Conservation (phyloP, 139 green algal species). For the Tetraselmis chui region DNA sequence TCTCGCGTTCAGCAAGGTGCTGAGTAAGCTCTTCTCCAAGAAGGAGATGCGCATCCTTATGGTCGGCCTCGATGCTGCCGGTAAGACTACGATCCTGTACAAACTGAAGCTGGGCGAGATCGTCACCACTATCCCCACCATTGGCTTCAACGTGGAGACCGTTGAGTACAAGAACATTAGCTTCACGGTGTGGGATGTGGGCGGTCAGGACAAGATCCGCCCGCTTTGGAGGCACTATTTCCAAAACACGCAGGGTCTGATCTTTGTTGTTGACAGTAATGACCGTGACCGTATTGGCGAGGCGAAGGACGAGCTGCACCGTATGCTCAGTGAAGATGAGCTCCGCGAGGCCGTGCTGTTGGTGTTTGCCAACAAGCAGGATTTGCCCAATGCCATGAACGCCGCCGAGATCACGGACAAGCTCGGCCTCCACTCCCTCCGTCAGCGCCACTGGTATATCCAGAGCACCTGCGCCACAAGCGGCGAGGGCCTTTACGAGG, state of each 20-base stretch:
- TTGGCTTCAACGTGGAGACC: conserved; percentile 56
- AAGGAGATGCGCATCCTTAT: conserved; percentile 97
- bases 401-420: conserved; percentile 78
- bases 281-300: conserved; percentile 16
- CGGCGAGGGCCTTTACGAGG: conserved; percentile 95
- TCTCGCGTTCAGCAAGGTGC: conserved; percentile 89
- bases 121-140: conserved; percentile 56
- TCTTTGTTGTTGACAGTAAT: conserved; percentile 10
- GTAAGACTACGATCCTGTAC: conserved; percentile 98
- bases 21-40: conserved; percentile 82
- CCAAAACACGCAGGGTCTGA: conserved; percentile 8
- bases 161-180: conserved; percentile 60
- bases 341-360: conserved; percentile 29
- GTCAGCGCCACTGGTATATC: conserved; percentile 80
- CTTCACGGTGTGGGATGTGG: conserved; percentile 54
- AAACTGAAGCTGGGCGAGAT: conserved; percentile 98
- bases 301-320: conserved; percentile 78
- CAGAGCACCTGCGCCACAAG: conserved; percentile 70
- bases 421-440: conserved; percentile 74
- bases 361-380: conserved; percentile 99
- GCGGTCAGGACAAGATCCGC: conserved; percentile 50
- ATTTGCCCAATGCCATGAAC: conserved; percentile 61
- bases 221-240: conserved; percentile 10
- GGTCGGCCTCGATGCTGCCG: conserved; percentile 90
- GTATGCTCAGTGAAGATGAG: conserved; percentile 69